Evolutionary conservation across 2,329 filamentous ascomycete species (phyloP).

Genomic region (Emmonsiellopsis sp.): DNA sequence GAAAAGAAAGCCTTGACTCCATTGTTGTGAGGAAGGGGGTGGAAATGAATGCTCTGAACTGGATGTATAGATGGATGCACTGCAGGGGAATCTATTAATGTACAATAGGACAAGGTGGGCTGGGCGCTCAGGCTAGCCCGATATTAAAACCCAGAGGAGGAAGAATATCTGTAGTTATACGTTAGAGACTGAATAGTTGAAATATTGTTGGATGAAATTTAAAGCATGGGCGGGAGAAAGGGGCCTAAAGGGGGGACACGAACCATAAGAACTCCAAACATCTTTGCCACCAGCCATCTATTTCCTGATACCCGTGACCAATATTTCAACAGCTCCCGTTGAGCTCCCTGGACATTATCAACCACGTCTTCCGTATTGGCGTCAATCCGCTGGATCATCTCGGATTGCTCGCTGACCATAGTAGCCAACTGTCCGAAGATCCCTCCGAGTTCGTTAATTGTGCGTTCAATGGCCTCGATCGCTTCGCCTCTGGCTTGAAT

Average conservation of each 20-base stretch:
- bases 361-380: constrained; percentile 97
- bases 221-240: constrained; percentile 1
- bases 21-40: background rate
- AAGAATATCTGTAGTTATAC: constrained; percentile 58
- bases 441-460: constrained; percentile 80
- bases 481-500: constrained; percentile 91
- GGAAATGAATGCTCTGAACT: background rate
- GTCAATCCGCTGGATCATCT: constrained; percentile 96
- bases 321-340: constrained; percentile 91
- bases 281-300: constrained; percentile 83
- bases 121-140: constrained; percentile 15
- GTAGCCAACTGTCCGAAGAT: constrained; percentile 92
- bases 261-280: constrained; percentile 74
- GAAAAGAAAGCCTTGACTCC: constrained; percentile 1
- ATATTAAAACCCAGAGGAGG: constrained; percentile 62
- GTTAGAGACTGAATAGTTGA: constrained; percentile 4
- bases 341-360: constrained; percentile 94
- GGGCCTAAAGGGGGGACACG: constrained; percentile 8
- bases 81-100: constrained; percentile 2
- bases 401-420: constrained; percentile 95
- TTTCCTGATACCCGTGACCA: constrained; percentile 93
- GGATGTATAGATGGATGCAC: background rate
- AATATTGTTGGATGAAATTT: background rate
- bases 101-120: background rate
- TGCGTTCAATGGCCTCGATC: constrained; percentile 93